Base-by-base conservation (phyloP, 306 rosid genomes). In the Castanospermum australe region DNA sequence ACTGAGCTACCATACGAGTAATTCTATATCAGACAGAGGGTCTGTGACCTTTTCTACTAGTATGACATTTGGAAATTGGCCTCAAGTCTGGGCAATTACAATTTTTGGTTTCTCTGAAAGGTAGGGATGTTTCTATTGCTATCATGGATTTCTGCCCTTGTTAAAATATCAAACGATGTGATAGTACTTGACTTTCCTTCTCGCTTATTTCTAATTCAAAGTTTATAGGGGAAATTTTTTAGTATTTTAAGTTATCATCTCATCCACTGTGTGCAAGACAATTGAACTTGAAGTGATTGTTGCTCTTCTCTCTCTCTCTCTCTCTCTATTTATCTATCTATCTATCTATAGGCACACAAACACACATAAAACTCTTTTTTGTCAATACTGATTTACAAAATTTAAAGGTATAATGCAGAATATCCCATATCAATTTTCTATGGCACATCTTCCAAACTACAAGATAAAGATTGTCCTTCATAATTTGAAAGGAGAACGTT, bases 381-480 rank as follows among this genome's bases (percentile, higher is more conserved):
- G 59, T 56, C 52, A 48, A 39, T 45, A 67, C 42, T 62, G 44
- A 59, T 85, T 66, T 74, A 71, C 52, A 57, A n/a, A n/a, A n/a
- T n/a, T n/a, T n/a, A 74, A 66, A 71, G 68, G 44, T 75, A 51
- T 69, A 73, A 63, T 79, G 87, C 96, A 94, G 97, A 94, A 94
- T 78, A 89, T 94, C 55, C 98, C 98, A 0, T 90, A 81, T 76
- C 87, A 92, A 67, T 94, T 94, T 84, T 90, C 98, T 0, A 93
- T 86, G 97, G 91, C 88, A 9, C 94, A 94, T 84, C 93, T 94
- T 81, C 98, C 97, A 30, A 92, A 90, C 84, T 86, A 91, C 82
- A 94, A 92, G 86, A 83, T 86, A 69, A 92, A 90, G 85, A 84
- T 94, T 50, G 87, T 84, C 82, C 98, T 94, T 87, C 94, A 85